A percentile compares a stretch with the other conserved stretches of the same genome.
Conservation (phyloP, 2,329 filamentous ascomycete species). For the Microcera coccophila region DNA sequence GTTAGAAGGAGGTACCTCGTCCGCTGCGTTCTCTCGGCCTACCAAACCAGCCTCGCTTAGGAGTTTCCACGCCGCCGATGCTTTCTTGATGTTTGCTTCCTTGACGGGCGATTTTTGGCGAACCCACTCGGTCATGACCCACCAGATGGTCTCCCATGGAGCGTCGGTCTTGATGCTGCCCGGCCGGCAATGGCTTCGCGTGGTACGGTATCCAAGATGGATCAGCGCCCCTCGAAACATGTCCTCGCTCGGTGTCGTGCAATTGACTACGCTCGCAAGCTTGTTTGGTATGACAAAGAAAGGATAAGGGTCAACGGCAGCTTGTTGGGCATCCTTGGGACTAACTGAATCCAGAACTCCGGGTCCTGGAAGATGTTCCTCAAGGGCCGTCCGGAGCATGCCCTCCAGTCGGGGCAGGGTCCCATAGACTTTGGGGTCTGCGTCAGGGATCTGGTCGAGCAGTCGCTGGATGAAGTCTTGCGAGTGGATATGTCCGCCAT, state of each 20-base stretch:
- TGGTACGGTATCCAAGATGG: constrained; percentile 75
- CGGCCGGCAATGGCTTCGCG: constrained; percentile 82
- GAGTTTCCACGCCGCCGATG: constrained; percentile 69
- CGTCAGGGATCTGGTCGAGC: constrained; percentile 64
- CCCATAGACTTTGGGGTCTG: constrained; percentile 67
- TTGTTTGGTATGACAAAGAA: constrained; percentile 82
- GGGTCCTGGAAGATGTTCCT: constrained; percentile 56
- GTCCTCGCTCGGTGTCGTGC: constrained; percentile 73
- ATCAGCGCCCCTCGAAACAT: constrained; percentile 76
- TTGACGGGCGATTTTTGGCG: constrained; percentile 77
- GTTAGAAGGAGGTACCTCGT: constrained; percentile 13
- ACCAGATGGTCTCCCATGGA: constrained; percentile 85
- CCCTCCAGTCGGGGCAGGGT: constrained; percentile 81
- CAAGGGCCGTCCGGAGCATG: constrained; percentile 84
- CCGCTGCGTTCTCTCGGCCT: constrained; percentile 29
- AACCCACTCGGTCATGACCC: constrained; percentile 89
- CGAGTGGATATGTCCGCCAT: constrained; percentile 83
- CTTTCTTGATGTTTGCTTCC: constrained; percentile 63
- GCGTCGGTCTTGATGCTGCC: constrained; percentile 93
- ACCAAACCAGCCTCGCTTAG: constrained; percentile 43
- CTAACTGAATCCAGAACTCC: constrained; percentile 37
- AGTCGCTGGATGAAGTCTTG: constrained; percentile 76
- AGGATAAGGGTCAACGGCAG: constrained; percentile 66
- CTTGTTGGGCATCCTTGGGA: constrained; percentile 49
- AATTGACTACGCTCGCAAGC: constrained; percentile 73